phyloP scores from a whole-genome alignment of 2,329 filamentous ascomycete genomes.

The Claviceps sp. region DNA sequence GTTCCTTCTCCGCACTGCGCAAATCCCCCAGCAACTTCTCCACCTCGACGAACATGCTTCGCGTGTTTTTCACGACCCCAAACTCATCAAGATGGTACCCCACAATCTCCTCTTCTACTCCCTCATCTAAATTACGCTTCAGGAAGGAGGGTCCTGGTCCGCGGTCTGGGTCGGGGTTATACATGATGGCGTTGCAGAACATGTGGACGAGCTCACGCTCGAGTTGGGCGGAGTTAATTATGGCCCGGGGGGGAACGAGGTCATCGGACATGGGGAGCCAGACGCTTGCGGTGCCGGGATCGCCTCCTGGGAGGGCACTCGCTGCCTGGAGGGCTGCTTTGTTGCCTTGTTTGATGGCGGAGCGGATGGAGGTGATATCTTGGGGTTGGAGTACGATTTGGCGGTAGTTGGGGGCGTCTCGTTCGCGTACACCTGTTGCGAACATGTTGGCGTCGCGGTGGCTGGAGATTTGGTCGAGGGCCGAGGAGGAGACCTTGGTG shows the following conservation, averaged over 20 bases:
- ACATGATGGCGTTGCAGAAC: conserved; percentile 98
- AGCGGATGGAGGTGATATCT: conserved; percentile 65
- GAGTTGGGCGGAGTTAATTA: conserved; percentile 85
- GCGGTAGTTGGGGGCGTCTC: conserved; percentile 62
- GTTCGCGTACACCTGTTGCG: conserved; percentile 59
- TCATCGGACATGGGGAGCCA: conserved; percentile 61
- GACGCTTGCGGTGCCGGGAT: conserved; percentile 41
- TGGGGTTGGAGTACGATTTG: conserved; percentile 62
- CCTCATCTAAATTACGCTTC: conserved; percentile 28
- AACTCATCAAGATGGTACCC: conserved; percentile 65
- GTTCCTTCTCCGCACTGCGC: conserved; percentile 55
- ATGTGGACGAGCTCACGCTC: conserved; percentile 91
- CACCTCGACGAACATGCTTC: conserved; percentile 81
- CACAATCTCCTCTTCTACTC: conserved; percentile 33
- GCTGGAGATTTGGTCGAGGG: conserved; percentile 62
- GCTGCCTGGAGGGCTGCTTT: conserved; percentile 48
- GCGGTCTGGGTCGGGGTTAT: conserved; percentile 71
- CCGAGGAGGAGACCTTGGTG: conserved; percentile 56
- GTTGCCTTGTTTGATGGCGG: conserved; percentile 61
- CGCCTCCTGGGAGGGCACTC: conserved; percentile 45
- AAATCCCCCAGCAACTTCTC: conserved; percentile 66
- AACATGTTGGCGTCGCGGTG: conserved; percentile 73
- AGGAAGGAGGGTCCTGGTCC: conserved; percentile 53
- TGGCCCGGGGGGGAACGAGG: conserved; percentile 70
- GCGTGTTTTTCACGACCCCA: conserved; percentile 73